Conservation (phyloP, 805 yeast species). For the Sugiyamaella mastotermitis region DNA sequence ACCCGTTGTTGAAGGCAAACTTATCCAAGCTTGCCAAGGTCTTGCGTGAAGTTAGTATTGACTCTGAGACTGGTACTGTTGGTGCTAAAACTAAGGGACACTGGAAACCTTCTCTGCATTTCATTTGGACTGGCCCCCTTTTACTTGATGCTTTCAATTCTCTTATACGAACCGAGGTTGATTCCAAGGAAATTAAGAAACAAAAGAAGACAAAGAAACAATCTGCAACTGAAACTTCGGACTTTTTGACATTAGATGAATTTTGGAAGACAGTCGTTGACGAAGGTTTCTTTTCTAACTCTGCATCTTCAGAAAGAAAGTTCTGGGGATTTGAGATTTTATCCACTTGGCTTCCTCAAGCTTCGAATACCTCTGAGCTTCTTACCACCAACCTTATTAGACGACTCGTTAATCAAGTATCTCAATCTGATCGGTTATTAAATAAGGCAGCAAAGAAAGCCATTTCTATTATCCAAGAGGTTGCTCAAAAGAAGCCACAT, state of each 20-base stretch:
- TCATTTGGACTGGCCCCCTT: slow-evolving; percentile 70
- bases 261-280: slow-evolving; percentile 81
- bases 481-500: slow-evolving; percentile 33
- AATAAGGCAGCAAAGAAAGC: slow-evolving; percentile 59
- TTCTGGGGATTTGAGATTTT: slow-evolving; percentile 71
- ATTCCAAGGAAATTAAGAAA: slow-evolving; percentile 36
- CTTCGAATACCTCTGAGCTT: slow-evolving; percentile 19
- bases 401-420: slow-evolving; percentile 67
- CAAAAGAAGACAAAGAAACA: neutral
- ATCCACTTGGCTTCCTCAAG: slow-evolving; percentile 33
- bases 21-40: slow-evolving; percentile 54
- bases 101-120: slow-evolving; percentile 73
- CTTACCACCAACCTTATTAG: slow-evolving; percentile 52
- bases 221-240: too few relatives aligned
- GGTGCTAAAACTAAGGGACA: slow-evolving; percentile 49
- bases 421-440: slow-evolving; percentile 58
- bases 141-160: slow-evolving; percentile 38
- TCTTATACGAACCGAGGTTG: slow-evolving; percentile 6
- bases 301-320: slow-evolving; percentile 80
- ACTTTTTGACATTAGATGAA: slow-evolving; percentile 41
- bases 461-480: slow-evolving; percentile 37
- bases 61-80: slow-evolving; percentile 21
- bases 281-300: slow-evolving; percentile 68
- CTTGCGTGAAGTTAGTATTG: slow-evolving; percentile 37
- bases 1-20: slow-evolving; percentile 72